Base-by-base conservation (phyloP, 805 yeast species). In the Citeromyces nyonsensis region DNA sequence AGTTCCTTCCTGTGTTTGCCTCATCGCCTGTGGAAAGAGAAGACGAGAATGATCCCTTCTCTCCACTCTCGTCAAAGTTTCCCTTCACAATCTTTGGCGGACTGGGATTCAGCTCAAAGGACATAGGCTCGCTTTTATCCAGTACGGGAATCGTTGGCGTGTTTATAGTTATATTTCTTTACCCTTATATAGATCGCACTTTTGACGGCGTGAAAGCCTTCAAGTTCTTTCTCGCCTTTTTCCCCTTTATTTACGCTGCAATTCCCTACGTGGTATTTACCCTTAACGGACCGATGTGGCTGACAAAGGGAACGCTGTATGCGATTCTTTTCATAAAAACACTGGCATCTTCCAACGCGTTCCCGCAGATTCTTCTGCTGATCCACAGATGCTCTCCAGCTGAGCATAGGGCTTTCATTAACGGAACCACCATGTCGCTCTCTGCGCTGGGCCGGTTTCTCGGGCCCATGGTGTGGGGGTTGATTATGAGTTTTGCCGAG, bases 401-500 rank as follows among this genome's bases (percentile, higher is more conserved):
- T 14, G 56, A 63, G 38, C 65, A 71, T 39, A 56, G 77, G 31
- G 78, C 77, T 2, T 61, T 68, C 41, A 61, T 74, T 35, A 74
- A 74, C 44, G 74, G 76, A 10, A 59, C 69, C 11, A 57, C 73
- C 3, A 60, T 72, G 46, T 63, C 73, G 27, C 56, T 63, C 26
- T 50, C 66, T 12, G 63, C 81, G 1, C 47, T 66, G 25, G 75
- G 79, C 1, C 51, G 81, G 40, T 71, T 66, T 33, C 29, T 64
- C 1, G 80, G 72, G 3, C 82, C 81, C 0, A 44, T 71, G 6
- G 24, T 55, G 1, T 71, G 76, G 73, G 80, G 80, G 11, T 11
- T n/a, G 5, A 15, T 40, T 15, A 39, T 40, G 42, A 30, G 35
- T 13, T 30, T 35, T 31, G 22, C 37, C 6, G 30, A 34, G 29